Percentiles rank a stretch among this genome's conserved stretches.
Evolutionary conservation across 1,284 basidiomycete genomes (phyloP).

Genomic region (Microbotryum lychnidis-dioicae): DNA sequence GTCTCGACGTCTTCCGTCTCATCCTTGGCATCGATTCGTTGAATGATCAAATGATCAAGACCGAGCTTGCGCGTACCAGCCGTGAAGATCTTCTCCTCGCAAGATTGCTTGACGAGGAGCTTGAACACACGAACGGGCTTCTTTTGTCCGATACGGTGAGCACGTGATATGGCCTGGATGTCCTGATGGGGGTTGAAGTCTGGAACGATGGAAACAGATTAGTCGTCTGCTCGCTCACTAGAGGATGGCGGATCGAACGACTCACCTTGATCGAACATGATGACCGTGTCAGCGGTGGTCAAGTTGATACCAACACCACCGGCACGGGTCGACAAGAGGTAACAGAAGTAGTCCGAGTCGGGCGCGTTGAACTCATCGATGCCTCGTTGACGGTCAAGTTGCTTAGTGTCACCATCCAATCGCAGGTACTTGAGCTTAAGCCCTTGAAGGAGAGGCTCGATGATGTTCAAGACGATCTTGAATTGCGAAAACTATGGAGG

Average conservation of each 20-base stretch:
- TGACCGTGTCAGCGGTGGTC: slow-evolving; percentile 70
- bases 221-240: no score
- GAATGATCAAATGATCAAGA: slow-evolving; percentile 41
- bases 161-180: slow-evolving; percentile 42
- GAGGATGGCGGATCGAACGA: no score
- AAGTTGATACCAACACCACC: slow-evolving; percentile 44
- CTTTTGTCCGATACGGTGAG: slow-evolving; percentile 42
- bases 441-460: slow-evolving; percentile 38
- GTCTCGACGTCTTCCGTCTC: slow-evolving; percentile 36
- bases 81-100: slow-evolving; percentile 38
- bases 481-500: slow-evolving; percentile 34
- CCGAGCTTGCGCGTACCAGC: slow-evolving; percentile 29
- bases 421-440: slow-evolving; percentile 38
- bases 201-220: slow-evolving; percentile 24
- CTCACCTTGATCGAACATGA: slow-evolving; percentile 61
- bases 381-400: slow-evolving; percentile 17
- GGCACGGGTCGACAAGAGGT: slow-evolving; percentile 38
- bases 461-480: slow-evolving; percentile 39
- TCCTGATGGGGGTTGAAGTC: slow-evolving; percentile 42
- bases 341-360: slow-evolving; percentile 53
- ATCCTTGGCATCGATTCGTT: slow-evolving; percentile 29
- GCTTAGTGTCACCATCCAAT: slow-evolving; percentile 35
- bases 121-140: slow-evolving; percentile 42
- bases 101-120: slow-evolving; percentile 40
- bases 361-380: slow-evolving; percentile 91